These are phyloP conservation scores for Aureobasidium sp. DNA, from an alignment of 2,329 filamentous ascomycete genomes.

Conservation along the genomic window DNA sequence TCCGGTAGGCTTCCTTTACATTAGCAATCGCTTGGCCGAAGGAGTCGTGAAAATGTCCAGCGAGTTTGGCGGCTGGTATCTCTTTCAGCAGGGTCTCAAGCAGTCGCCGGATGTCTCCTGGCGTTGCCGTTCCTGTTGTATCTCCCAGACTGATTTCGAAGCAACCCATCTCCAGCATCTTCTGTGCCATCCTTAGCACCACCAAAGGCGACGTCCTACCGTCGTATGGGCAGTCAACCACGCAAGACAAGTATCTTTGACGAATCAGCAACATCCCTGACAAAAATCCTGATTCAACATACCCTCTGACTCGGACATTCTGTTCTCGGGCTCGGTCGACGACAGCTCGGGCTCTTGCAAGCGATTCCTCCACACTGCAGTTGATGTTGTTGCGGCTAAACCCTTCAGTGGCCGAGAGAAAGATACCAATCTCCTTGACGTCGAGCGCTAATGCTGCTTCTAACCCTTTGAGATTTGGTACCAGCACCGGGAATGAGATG, in stretches of 20 bases:
- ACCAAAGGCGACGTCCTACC: slow-evolving; percentile 45
- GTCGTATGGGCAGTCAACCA: slow-evolving; percentile 70
- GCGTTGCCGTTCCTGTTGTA: slow-evolving; percentile 83
- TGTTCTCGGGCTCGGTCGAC: slow-evolving; percentile 57
- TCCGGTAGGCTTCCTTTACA: slow-evolving; percentile 63
- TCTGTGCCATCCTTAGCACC: slow-evolving; percentile 53
- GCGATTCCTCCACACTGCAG: slow-evolving; percentile 64
- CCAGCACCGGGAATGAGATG: slow-evolving; percentile 70
- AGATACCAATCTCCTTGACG: slow-evolving; percentile 62
- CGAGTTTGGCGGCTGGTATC: slow-evolving; percentile 61
- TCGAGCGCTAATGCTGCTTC: slow-evolving; percentile 52
- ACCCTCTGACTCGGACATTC: slow-evolving; percentile 60
- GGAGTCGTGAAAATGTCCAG: slow-evolving; percentile 83
- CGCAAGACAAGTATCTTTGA: slow-evolving; percentile 59
- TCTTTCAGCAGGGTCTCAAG: slow-evolving; percentile 56
- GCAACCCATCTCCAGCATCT: slow-evolving; percentile 74
- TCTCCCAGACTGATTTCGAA: slow-evolving; percentile 87
- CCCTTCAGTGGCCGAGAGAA: slow-evolving; percentile 70
- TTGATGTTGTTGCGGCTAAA: slow-evolving; percentile 79
- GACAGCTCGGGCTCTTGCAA: slow-evolving; percentile 60
- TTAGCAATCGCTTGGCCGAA: slow-evolving; percentile 79
- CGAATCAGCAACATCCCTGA: not conserved
- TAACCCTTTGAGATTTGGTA: slow-evolving; percentile 67
- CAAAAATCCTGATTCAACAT: slow-evolving; percentile 17
- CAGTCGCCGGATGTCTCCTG: slow-evolving; percentile 58